Conservation (phyloP, 2,329 filamentous ascomycete genomes). For the Fusarium continuum region DNA sequence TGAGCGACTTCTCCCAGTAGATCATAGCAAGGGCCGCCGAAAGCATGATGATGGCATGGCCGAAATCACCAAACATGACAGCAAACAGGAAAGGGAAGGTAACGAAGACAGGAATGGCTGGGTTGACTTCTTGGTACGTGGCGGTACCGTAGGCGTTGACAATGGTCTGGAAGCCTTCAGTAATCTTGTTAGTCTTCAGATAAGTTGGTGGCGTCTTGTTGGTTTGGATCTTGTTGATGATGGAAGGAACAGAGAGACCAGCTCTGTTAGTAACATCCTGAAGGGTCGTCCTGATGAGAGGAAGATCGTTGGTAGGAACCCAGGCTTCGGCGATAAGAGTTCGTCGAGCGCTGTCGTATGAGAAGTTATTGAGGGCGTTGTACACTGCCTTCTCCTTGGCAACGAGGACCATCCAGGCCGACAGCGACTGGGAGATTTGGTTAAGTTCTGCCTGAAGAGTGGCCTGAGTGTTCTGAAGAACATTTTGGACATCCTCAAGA, state of each 20-base stretch:
- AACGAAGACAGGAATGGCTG: conserved; percentile 91
- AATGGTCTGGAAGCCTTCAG: conserved; percentile 97
- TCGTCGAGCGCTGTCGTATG: conserved; percentile 93
- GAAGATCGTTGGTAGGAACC: conserved; percentile 91
- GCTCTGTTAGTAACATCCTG: conserved; percentile 97
- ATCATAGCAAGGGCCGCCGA: conserved; percentile 89
- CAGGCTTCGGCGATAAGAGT: conserved; percentile 98
- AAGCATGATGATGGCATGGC: conserved; percentile 91
- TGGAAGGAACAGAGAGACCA: conserved; percentile 95
- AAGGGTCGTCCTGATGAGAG: conserved; percentile 89
- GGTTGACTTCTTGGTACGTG: conserved; percentile 97
- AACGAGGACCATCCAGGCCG: conserved; percentile 96
- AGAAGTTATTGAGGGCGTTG: conserved; percentile 93
- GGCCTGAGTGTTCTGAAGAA: conserved; percentile 92
- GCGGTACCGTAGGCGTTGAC: conserved; percentile 98
- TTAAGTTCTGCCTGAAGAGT: conserved; percentile 92
- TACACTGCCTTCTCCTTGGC: conserved; percentile 99
- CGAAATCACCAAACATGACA: conserved; percentile 99
- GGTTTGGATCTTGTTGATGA: conserved; percentile 96
- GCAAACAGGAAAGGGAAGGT: conserved; percentile 99
- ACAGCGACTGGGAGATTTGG: conserved; percentile 90
- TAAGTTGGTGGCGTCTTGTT: conserved; percentile 98
- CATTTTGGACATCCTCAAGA: conserved; percentile 88
- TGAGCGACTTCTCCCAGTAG: conserved; percentile 91
- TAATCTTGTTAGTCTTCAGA: conserved; percentile 98